Conservation (phyloP, 106 monocot genomes). For the Dendrobium catenatum region DNA sequence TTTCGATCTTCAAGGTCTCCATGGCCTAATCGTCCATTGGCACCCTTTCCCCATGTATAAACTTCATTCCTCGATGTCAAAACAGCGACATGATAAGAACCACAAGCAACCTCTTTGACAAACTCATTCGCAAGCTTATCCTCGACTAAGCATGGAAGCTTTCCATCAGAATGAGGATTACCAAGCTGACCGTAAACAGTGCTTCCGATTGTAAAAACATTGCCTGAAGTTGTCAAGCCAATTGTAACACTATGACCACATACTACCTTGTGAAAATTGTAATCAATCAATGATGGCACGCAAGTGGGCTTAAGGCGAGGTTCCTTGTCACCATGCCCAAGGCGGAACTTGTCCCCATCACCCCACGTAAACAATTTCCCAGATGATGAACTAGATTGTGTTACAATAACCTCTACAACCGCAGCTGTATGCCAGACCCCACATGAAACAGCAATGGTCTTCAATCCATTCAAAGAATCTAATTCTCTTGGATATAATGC, state of each 20-base stretch:
- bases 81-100: conserved; percentile 83
- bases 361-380: conserved; percentile 98
- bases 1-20: conserved; percentile 90
- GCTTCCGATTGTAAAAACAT: conserved; percentile 77
- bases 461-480: conserved; percentile 84
- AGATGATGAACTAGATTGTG: conserved; percentile 73
- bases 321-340: conserved; percentile 89
- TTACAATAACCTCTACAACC: conserved; percentile 77
- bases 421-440: conserved; percentile 98
- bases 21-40: conserved; percentile 94
- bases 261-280: conserved; percentile 84
- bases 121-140: conserved; percentile 61
- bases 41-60: conserved; percentile 95
- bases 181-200: conserved; percentile 95
- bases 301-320: conserved; percentile 80
- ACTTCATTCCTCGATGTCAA: conserved; percentile 70
- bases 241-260: conserved; percentile 88
- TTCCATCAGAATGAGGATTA: conserved; percentile 81
- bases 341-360: conserved; percentile 91
- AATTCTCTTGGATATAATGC: conserved; percentile 69
- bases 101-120: conserved; percentile 79
- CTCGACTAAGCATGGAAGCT: conserved; percentile 72
- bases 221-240: conserved; percentile 81
- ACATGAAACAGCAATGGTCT: conserved; percentile 85
- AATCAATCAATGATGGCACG: conserved; percentile 84